Conservation (phyloP, 2,329 filamentous ascomycete genomes). For the Venturia pyrina region DNA sequence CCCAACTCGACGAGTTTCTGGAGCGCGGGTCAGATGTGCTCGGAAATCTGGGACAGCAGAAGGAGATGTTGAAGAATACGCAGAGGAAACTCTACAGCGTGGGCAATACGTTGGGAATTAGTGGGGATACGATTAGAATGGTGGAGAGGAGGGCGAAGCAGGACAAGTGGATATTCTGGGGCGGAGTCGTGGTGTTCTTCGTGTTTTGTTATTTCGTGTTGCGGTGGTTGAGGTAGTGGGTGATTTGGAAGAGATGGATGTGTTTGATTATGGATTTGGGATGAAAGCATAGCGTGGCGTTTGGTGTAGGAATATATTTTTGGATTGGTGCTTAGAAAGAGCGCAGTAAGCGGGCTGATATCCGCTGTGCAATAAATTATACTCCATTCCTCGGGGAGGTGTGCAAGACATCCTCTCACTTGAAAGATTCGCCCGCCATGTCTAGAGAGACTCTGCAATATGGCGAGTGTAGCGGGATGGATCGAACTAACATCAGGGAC, state of each 20-base stretch:
- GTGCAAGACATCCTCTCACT: neutral
- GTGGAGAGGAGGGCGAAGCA: slow-evolving; percentile 83
- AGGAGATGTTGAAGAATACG: slow-evolving; percentile 90
- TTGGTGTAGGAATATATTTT: neutral
- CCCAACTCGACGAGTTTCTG: slow-evolving; percentile 86
- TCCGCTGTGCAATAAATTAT: neutral
- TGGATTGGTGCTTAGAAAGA: neutral
- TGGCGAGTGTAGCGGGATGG: neutral
- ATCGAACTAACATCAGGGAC: too few relatives aligned
- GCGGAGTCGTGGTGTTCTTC: slow-evolving; percentile 76
- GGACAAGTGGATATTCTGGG: slow-evolving; percentile 98
- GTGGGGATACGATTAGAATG: slow-evolving; percentile 94
- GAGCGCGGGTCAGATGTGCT: slow-evolving; percentile 84
- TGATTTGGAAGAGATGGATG: neutral
- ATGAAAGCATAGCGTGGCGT: neutral
- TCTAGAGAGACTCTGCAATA: neutral
- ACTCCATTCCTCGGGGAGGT: neutral
- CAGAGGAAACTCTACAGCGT: slow-evolving; percentile 86
- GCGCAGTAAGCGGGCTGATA: neutral
- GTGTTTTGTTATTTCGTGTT: slow-evolving; percentile 85
- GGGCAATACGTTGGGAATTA: slow-evolving; percentile 86
- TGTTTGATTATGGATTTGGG: neutral
- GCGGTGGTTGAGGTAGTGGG: slow-evolving; percentile 59
- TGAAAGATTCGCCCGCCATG: neutral
- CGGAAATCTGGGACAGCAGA: slow-evolving; percentile 77